Percentiles rank a stretch among this genome's conserved stretches.
Conservation (phyloP, 106 monocot genomes). For the Amphibolis antarctica region DNA sequence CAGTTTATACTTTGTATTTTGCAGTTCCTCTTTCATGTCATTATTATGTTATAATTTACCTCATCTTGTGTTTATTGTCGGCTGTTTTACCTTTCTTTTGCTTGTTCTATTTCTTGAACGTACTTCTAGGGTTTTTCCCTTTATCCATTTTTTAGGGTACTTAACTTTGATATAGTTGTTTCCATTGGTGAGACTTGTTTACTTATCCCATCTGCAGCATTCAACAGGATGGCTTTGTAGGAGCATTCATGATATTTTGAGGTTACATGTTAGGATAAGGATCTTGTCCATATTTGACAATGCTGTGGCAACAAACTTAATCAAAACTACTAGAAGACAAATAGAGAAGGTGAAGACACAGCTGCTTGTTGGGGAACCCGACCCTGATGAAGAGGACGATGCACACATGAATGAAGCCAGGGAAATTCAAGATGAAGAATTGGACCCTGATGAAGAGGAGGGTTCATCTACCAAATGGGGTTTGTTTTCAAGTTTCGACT, state of each 20-base stretch:
- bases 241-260: slow-evolving; percentile 8
- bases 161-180: too few species aligned
- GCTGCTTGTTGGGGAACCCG: background rate
- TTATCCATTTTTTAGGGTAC: too few species aligned
- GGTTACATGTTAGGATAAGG: slow-evolving; percentile 5
- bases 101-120: too few species aligned
- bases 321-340: background rate
- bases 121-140: too few species aligned
- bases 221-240: slow-evolving; percentile 10
- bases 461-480: background rate
- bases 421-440: background rate
- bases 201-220: slow-evolving; percentile 4
- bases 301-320: background rate
- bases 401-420: background rate
- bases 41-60: too few species aligned
- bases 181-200: too few species aligned
- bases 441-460: background rate
- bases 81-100: too few species aligned
- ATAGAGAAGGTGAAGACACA: background rate
- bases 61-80: too few species aligned
- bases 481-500: background rate
- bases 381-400: background rate
- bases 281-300: slow-evolving; percentile 1
- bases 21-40: too few species aligned
- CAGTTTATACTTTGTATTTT: too few species aligned